Evolutionary conservation across 2,329 filamentous ascomycete species (phyloP), one percentile per base, ranked within the genome.

Genomic region (Byssoonygena ceratinophila): DNA sequence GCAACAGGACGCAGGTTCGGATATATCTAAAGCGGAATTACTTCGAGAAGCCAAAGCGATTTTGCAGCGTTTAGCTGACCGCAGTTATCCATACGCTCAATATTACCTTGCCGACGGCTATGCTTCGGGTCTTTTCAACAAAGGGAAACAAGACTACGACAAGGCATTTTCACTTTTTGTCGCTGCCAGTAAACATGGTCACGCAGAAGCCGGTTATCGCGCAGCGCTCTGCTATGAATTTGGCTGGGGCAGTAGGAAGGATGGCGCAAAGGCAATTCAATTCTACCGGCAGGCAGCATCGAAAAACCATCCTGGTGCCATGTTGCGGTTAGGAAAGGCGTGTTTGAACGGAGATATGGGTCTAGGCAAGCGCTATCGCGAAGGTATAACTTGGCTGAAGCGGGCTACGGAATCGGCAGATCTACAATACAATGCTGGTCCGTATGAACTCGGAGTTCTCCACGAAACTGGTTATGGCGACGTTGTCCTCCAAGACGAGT

Each of bases 61-160:
- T 61, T 73, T 98, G 41, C 87, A 94, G 69, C 84, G 83, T 57
- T 77, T 97, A 48, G 79, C 90, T 16, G 91, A 90, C 69, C 83
- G 82, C 54, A 88, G 88, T 43, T 96, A 96, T 66, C 92, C 92
- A 0, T 97, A 96, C 68, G 92, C 92, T 2, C 92, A 98, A 68
- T 98, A 98, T 71, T 97, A 97, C 67, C 81, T 98, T 11, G 92
- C 83, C 18, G 92, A 98, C 65, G 92, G 92, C 1, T 95, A 87
- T 65, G 87, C 89, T 1, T 96, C 91, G 4, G 92, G 92, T 0
- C 75, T 98, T 22, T 97, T 98, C 70, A 94, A 82, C 72, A 97
- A 96, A 68, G 87, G 88, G 56, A 94, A 91, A 65, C 83, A 88
- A 62, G 92, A 98, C 66, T 85, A 94, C 65, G 87, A 90, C 64